Evolutionary conservation across 2,329 filamentous ascomycete species (phyloP).

Genomic region (Catunica adiposa): DNA sequence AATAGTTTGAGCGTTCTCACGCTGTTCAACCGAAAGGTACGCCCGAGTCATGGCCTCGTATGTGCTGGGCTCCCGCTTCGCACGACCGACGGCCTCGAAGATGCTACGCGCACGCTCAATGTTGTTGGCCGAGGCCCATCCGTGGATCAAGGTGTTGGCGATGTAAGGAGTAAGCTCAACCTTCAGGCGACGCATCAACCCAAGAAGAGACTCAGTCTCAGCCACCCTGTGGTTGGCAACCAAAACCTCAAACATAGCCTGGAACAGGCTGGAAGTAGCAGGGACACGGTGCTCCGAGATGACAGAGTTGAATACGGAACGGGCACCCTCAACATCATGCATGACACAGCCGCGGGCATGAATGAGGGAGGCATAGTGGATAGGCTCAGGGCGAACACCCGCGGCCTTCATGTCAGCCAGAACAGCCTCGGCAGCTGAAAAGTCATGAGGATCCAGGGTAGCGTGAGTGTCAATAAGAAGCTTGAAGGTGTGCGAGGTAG

Average conservation of each 20-base stretch:
- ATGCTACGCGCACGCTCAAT: constrained; percentile 63
- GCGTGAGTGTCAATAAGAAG: constrained; percentile 90
- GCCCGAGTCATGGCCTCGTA: constrained; percentile 98
- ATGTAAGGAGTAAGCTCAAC: constrained; percentile 93
- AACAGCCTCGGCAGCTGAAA: constrained; percentile 71
- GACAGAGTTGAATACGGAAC: constrained; percentile 66
- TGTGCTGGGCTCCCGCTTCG: constrained; percentile 84
- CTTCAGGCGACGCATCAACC: constrained; percentile 53
- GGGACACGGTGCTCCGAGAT: constrained; percentile 49
- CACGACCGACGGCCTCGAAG: constrained; percentile 60
- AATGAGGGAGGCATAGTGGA: constrained; percentile 90
- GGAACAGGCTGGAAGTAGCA: constrained; percentile 75
- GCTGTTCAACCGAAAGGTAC: constrained; percentile 69
- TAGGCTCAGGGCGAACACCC: constrained; percentile 67
- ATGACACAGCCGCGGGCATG: constrained; percentile 90
- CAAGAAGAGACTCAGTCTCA: constrained; percentile 57
- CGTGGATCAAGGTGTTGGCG: constrained; percentile 93
- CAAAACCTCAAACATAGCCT: constrained; percentile 92
- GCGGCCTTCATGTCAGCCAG: constrained; percentile 59
- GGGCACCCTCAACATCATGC: constrained; percentile 76
- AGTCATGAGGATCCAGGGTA: constrained; percentile 78
- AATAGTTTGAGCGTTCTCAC: constrained; percentile 56
- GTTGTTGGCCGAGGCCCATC: constrained; percentile 75
- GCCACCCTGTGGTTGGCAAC: constrained; percentile 80
- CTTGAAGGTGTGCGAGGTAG: constrained; percentile 94